phyloP scores from a whole-genome alignment of 345 rosid genomes.

The Lepidium didymum region DNA sequence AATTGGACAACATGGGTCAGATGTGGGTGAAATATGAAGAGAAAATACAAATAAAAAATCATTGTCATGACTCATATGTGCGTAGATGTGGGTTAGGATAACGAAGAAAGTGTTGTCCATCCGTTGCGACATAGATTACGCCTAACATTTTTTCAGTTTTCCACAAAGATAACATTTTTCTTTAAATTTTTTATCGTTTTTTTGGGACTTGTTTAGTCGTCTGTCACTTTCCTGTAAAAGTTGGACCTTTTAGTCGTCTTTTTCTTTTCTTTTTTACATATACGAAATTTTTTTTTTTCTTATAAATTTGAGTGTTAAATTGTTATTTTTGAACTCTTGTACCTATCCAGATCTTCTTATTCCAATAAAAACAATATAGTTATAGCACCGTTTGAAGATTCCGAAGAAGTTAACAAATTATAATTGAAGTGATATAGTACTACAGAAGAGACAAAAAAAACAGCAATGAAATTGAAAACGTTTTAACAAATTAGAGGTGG shows the following conservation, averaged over 20 bases:
- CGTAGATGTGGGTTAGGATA: conserved; percentile 14
- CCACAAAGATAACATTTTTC: too few relatives aligned
- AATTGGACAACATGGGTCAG: too few relatives aligned
- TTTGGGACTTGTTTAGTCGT: background rate
- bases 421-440: background rate
- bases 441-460: conserved; percentile 19
- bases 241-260: background rate
- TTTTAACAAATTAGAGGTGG: background rate
- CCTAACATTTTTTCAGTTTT: background rate
- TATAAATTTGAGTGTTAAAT: background rate
- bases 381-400: background rate
- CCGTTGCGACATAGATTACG: conserved; percentile 19
- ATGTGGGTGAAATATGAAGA: too few relatives aligned
- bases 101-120: background rate
- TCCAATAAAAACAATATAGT: background rate
- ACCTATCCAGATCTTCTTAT: background rate
- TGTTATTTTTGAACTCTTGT: background rate
- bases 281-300: background rate
- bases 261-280: too few relatives aligned
- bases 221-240: conserved; percentile 21
- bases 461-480: conserved; percentile 16
- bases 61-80: conserved; percentile 26
- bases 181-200: background rate
- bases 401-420: background rate
- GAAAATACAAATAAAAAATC: background rate